Evolutionary conservation across 2,329 filamentous ascomycete genomes (phyloP).

Genomic region (Pyrenophora seminiperda): DNA sequence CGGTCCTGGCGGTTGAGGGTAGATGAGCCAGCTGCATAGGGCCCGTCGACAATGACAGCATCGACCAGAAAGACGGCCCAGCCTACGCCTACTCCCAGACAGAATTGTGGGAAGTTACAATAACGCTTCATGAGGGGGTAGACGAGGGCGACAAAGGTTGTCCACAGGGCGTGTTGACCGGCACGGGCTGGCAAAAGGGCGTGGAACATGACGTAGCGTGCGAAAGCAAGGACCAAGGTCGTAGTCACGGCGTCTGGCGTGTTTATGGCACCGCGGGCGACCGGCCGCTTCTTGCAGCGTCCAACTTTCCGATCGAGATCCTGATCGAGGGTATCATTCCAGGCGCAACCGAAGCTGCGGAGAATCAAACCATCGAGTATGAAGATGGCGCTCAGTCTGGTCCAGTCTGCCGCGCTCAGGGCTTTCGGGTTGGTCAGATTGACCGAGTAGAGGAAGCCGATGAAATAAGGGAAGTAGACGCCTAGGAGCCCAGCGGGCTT

Average conservation of each 20-base stretch:
- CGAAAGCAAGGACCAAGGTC: conserved; percentile 2
- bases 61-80: conserved; percentile 13
- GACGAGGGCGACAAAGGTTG: conserved; percentile 51
- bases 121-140: conserved; percentile 61
- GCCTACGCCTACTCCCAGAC: conserved; percentile 50
- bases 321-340: conserved; percentile 62
- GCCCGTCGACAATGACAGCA: conserved; percentile 3
- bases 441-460: conserved; percentile 48
- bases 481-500: conserved; percentile 52
- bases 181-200: not conserved
- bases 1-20: not conserved
- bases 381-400: conserved; percentile 43
- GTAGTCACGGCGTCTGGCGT: conserved; percentile 34
- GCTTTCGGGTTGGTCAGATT: conserved; percentile 28
- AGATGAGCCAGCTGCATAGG: not conserved
- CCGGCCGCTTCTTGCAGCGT: conserved; percentile 14
- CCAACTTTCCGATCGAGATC: conserved; percentile 57
- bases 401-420: conserved; percentile 10
- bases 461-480: conserved; percentile 51
- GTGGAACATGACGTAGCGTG: conserved; percentile 1
- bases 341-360: conserved; percentile 50
- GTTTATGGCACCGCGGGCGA: conserved; percentile 57
- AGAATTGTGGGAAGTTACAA: conserved; percentile 59
- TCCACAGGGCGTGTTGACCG: conserved; percentile 47
- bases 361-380: conserved; percentile 53